Base-by-base conservation (phyloP, 768 basidiomycete genomes). In the Auricularia sp. region DNA sequence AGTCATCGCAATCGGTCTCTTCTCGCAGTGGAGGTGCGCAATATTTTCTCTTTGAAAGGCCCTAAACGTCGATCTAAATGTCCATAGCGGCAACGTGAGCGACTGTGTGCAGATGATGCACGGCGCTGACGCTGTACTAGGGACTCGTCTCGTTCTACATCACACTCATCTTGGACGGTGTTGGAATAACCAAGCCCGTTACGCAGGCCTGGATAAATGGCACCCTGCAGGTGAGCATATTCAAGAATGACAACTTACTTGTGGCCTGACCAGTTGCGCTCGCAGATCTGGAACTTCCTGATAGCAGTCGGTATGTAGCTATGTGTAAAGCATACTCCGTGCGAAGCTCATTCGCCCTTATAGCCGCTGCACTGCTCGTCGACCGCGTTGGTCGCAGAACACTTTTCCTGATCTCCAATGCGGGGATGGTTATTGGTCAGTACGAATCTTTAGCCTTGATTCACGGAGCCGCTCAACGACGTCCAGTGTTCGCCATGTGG, bases 71-170 rank as follows among this genome's bases (percentile, higher is more conserved):
- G 3, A 68, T 18, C 37, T 64, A 24, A 64, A 36, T 35, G 33
- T 51, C 36, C 13, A 42, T 42, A 54, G n/a, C 16, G 61, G 24
- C 24, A 45, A 59, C 66, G 68, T 68, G 36, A n/a, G 65, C 64
- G 24, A 7, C 18, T 51, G 47, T 51, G 18, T 61, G 24, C 39
- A 4, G 14, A 29, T 61, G 16, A 34, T 61, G 18, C 59, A 7
- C 16, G 36, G 36, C 34, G 35, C 51, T 37, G 2, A 37, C 45
- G 85, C 62, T 86, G 86, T 1, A 88, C 47, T 51, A 88, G 63
- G 88, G 87, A 16, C 75, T 89, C 37, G 83, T 89, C 1, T 86
- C 86, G 1, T 89, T 87, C 73, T 91, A 90, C 71, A 87, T 91
- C 68, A 83, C 86, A 67, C 75, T 86, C 16, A 82, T 90, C 3